Base-by-base conservation (phyloP, 768 basidiomycete genomes). In the Artomyces pyxidatus region DNA sequence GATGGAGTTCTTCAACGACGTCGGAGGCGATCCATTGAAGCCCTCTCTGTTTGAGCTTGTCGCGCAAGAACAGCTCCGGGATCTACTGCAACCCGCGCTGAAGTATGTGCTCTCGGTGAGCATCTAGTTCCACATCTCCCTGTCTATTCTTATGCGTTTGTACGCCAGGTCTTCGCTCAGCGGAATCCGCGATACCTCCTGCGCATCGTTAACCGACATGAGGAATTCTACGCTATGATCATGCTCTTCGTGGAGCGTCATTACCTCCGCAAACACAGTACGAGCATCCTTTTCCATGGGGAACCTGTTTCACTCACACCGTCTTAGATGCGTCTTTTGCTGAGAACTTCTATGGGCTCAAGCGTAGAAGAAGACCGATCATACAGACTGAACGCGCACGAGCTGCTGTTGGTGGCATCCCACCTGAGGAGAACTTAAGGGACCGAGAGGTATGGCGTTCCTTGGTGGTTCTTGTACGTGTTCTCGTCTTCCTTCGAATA, bases 131-230 rank as follows among this genome's bases (percentile, higher is more conserved):
- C 38, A 14, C 21, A 2, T 7, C 45, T 39, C 49, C 17, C 46
- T 40, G 17, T 39, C 40, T 35, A 30, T 11, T 6, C 25, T 27
- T 6, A 21, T 40, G n/a, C 23, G 22, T 40, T 45, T 48, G 2
- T 51, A 96, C n/a, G n/a, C n/a, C n/a, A n/a, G 94, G 87, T 95
- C 50, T 89, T 98, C 59, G 92, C 96, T 3, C 93, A 97, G 71
- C 75, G 84, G 48, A 87, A 97, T 63, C 96, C 96, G 6, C 79
- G 96, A 47, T 94, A 97, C 65, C 76, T 98, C 26, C 68, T 99
- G 37, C 82, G 84, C 16, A 73, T 98, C 46, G 89, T 96, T 14
- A 97, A 98, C 65, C 72, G 81, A 27, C 96, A 99, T 71, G 96
- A 99, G 64, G 94, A 97, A 64, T 90, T 96, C 65, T 98, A 96